phyloP scores from a whole-genome alignment of 176 grass and related monocot species.

The Aegilops sharonensis region DNA sequence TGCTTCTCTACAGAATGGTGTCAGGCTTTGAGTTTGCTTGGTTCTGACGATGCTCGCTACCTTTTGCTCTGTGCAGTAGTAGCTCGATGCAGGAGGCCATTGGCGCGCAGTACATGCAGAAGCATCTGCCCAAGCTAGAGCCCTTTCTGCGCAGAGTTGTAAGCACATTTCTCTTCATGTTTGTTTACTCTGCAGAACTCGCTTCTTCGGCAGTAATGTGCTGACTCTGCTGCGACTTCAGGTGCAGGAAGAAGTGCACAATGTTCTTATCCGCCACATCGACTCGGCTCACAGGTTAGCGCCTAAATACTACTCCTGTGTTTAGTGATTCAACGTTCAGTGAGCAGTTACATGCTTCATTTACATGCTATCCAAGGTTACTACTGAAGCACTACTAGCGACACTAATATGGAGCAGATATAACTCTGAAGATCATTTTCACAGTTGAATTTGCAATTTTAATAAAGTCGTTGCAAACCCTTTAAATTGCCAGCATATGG shows the following conservation, averaged over 20 bases:
- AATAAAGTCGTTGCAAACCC: background rate
- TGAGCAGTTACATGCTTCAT: background rate
- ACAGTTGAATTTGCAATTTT: background rate
- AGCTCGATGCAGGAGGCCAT: constrained; percentile 79
- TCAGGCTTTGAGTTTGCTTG: background rate
- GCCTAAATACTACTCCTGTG: background rate
- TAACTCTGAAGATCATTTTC: background rate
- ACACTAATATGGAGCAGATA: background rate
- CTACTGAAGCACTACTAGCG: background rate
- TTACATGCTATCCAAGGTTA: background rate
- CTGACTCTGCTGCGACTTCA: constrained; percentile 25
- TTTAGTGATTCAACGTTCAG: background rate
- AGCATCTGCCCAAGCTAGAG: constrained; percentile 75
- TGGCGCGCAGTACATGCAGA: constrained; percentile 76
- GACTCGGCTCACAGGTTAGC: constrained; percentile 49
- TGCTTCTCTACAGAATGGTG: background rate
- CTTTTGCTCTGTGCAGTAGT: background rate
- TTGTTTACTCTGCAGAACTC: background rate
- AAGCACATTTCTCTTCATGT: background rate
- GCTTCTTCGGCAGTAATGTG: constrained; percentile 1
- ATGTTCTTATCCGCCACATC: constrained; percentile 67
- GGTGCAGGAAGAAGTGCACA: constrained; percentile 92
- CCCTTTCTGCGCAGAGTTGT: constrained; percentile 85
- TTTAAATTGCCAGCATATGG: background rate
- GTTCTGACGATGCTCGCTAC: constrained; percentile 4